Evolutionary conservation across 2,329 filamentous ascomycete genomes (phyloP), one percentile per base, ranked within the genome.

Genomic region (Nemania serpens): DNA sequence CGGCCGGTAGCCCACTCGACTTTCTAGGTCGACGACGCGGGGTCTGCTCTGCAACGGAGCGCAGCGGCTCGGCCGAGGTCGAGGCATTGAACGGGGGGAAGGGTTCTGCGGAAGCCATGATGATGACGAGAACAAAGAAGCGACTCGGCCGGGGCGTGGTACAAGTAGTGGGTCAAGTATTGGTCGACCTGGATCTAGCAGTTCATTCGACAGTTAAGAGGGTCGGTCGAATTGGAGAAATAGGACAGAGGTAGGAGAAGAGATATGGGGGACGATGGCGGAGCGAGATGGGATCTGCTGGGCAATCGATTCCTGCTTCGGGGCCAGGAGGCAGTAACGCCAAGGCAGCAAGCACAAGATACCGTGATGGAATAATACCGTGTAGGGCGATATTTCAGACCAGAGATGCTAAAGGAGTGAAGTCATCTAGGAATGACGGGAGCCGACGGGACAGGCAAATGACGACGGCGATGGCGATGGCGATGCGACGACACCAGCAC

Each of bases 41-140:
- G 66, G 70, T 72, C 61, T 76, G 73, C 49, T 71, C 68, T 61
- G 75, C 69, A 47, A 66, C 70, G 46, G 77, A 75, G 69, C 78
- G 77, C 66, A 81, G 72, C 69, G 82, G 80, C 65, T 84, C 80
- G 63, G 78, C 78, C 52, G 81, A 77, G 51, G 79, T 78, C 52
- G 81, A 77, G 51, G 79, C 78, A 73, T 79, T 82, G 66, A 86
- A 78, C 41, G 81, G 75, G 57, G 84, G 84, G 63, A 86, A 86
- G 18, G 84, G 84, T 73, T 86, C 83, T 62, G 78, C 73, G 58
- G 71, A 74, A 42, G 80, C 74, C 80, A 82, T 82, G 68, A 34
- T 74, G 66, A 65, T 53, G 13, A 29, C 12, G 13, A 34, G 36
- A 46, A 43, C 46, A n/a, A n/a, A 45, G 12, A 33, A 10, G 13